Percentiles rank a stretch among this genome's conserved stretches.
phyloP scores from a whole-genome alignment of 352 stramenopile genomes.

The Phytophthora fragariaefolia region DNA sequence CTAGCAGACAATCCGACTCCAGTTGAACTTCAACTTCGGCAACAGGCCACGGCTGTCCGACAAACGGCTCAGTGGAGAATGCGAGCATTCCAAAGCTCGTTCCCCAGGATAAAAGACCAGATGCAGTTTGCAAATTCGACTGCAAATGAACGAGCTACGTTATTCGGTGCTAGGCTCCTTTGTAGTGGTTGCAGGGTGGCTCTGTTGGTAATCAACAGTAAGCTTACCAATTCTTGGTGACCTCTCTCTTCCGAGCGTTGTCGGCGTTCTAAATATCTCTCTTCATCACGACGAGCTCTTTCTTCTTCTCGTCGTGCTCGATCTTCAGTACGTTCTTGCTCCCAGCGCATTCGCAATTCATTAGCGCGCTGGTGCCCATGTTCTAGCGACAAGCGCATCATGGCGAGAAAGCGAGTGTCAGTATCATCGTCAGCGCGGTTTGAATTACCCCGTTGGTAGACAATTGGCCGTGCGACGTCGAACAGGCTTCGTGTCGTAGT shows the following conservation, averaged over 20 bases:
- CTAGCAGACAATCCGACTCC: not conserved
- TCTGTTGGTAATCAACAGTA: not conserved
- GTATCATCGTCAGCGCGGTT: not conserved
- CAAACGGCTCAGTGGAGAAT: not conserved
- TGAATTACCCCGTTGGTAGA: not conserved
- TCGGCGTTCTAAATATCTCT: not conserved
- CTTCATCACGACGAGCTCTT: not conserved
- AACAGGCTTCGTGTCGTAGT: no score
- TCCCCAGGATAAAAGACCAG: not conserved
- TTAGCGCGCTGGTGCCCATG: not conserved
- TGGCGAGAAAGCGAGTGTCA: not conserved
- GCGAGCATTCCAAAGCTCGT: not conserved
- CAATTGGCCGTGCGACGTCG: no score
- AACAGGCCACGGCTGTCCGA: not conserved
- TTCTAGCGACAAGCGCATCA: not conserved
- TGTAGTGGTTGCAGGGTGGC: no score
- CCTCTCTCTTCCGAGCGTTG: not conserved
- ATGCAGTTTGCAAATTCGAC: not conserved
- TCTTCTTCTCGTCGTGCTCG: not conserved
- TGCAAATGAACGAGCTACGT: no score
- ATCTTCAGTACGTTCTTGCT: not conserved
- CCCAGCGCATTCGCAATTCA: not conserved
- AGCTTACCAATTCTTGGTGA: not conserved
- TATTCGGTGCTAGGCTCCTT: no score
- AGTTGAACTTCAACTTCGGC: not conserved